These are phyloP conservation scores for Halophytophthora batemanensis DNA, from an alignment of 352 stramenopile species.

Conservation along the genomic window DNA sequence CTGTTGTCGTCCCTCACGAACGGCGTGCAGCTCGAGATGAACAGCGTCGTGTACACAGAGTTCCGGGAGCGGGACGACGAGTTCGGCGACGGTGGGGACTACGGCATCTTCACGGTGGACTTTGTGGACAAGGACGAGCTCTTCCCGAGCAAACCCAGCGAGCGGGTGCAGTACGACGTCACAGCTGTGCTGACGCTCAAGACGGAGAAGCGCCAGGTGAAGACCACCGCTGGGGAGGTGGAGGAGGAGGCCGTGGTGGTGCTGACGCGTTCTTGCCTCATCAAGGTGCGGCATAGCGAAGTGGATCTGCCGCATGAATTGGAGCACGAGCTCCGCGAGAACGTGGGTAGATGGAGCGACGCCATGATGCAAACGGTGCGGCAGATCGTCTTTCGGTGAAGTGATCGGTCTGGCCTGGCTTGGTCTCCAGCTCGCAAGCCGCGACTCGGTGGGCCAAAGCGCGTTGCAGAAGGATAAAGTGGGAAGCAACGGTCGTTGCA, in stretches of 20 bases:
- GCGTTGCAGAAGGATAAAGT: too few species aligned
- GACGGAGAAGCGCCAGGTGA: slow-evolving; percentile 9
- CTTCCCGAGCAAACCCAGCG: slow-evolving; percentile 24
- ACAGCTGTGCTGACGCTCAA: slow-evolving; percentile 24
- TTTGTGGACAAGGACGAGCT: slow-evolving; percentile 38
- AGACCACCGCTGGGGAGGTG: slow-evolving; percentile 2
- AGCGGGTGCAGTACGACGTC: slow-evolving; percentile 35
- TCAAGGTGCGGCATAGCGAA: slow-evolving; percentile 20
- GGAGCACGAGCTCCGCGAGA: slow-evolving; percentile 38
- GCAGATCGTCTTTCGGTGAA: slow-evolving; percentile 26
- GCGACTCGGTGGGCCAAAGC: too few species aligned
- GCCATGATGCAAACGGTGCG: slow-evolving; percentile 47
- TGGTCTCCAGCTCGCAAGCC: too few species aligned
- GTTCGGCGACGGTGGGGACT: slow-evolving; percentile 17
- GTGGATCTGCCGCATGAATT: slow-evolving; percentile 19
- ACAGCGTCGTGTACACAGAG: slow-evolving; percentile 28
- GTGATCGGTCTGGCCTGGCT: too few species aligned
- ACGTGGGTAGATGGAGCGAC: slow-evolving; percentile 40
- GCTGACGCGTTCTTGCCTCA: slow-evolving; percentile 24
- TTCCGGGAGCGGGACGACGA: slow-evolving; percentile 23
- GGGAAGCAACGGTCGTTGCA: too few species aligned
- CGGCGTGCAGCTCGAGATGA: slow-evolving; percentile 30
- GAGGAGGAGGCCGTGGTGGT: slow-evolving; percentile 29
- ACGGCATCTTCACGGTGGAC: slow-evolving; percentile 27
- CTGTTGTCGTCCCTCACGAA: slow-evolving; percentile 28